Conservation (phyloP, 2,329 filamentous ascomycete species). For the Chalaropsis thielavioides region DNA sequence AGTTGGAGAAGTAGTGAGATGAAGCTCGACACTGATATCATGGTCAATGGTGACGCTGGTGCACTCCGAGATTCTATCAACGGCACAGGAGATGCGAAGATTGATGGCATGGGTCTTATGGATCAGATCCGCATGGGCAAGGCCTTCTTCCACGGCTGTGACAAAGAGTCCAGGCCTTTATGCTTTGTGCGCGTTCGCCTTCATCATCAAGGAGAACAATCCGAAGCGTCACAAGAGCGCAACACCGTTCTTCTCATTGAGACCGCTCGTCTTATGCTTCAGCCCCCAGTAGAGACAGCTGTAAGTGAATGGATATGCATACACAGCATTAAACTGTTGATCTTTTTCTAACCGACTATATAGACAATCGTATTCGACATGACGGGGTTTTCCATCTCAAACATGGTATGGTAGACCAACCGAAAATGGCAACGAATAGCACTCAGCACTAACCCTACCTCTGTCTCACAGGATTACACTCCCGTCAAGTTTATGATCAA, state of each 20-base stretch:
- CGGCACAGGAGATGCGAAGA: constrained; percentile 46
- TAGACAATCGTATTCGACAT: constrained; percentile 92
- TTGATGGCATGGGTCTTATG: constrained; percentile 61
- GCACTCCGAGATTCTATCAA: constrained; percentile 40
- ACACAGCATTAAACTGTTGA: background rate
- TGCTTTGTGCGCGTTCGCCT: constrained; percentile 72
- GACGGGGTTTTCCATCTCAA: constrained; percentile 82
- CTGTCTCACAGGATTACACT: constrained; percentile 55
- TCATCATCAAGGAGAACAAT: constrained; percentile 71
- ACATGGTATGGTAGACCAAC: constrained; percentile 46
- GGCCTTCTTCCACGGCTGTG: constrained; percentile 76
- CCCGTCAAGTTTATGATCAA: constrained; percentile 99
- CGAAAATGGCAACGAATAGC: background rate
- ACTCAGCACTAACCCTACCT: constrained; percentile 19
- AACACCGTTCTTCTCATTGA: constrained; percentile 94
- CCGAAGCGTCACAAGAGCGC: constrained; percentile 64
- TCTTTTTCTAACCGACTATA: constrained; percentile 19
- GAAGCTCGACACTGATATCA: constrained; percentile 79
- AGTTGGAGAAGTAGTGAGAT: constrained; percentile 76
- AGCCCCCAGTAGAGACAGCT: constrained; percentile 74
- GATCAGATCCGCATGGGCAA: constrained; percentile 78
- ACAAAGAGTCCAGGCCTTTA: constrained; percentile 73
- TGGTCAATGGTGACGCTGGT: constrained; percentile 57
- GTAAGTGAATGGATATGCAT: constrained; percentile 38
- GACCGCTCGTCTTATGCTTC: constrained; percentile 71